Evolutionary conservation across 2,329 filamentous ascomycete species (phyloP).

Genomic region (Monosporascus sp.): DNA sequence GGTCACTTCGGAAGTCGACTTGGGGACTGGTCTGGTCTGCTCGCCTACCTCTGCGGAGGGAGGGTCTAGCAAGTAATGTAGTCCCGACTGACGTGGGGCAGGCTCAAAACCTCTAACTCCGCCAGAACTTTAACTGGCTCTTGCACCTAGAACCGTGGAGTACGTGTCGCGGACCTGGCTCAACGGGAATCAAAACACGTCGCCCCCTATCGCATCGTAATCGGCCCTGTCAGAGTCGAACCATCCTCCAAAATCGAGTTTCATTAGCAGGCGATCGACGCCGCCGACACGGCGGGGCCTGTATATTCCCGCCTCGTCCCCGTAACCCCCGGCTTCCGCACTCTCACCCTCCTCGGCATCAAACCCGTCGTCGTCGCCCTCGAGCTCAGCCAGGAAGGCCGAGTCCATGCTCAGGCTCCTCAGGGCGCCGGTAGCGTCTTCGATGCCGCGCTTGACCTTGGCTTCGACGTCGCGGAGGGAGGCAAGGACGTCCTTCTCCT

Average conservation of each 20-base stretch:
- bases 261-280: conserved; percentile 84
- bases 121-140: too few relatives aligned
- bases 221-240: conserved; percentile 32
- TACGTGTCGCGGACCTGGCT: too few relatives aligned
- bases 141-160: too few relatives aligned
- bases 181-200: not conserved
- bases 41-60: too few relatives aligned
- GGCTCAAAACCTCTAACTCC: too few relatives aligned
- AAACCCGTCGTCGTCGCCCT: conserved; percentile 19
- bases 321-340: conserved; percentile 13
- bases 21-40: too few relatives aligned
- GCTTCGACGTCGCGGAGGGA: conserved; percentile 61
- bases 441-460: conserved; percentile 63
- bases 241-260: conserved; percentile 69
- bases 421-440: conserved; percentile 57
- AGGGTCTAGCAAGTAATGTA: too few relatives aligned
- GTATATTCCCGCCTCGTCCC: conserved; percentile 38
- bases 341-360: not conserved
- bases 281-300: conserved; percentile 70
- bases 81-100: too few relatives aligned
- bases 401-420: conserved; percentile 40
- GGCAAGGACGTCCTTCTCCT: conserved; percentile 63
- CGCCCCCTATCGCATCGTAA: not conserved
- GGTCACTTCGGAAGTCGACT: too few relatives aligned
- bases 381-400: conserved; percentile 40